phyloP scores from a whole-genome alignment of 169 alveolate species.

The Cryptosporidium muris region DNA sequence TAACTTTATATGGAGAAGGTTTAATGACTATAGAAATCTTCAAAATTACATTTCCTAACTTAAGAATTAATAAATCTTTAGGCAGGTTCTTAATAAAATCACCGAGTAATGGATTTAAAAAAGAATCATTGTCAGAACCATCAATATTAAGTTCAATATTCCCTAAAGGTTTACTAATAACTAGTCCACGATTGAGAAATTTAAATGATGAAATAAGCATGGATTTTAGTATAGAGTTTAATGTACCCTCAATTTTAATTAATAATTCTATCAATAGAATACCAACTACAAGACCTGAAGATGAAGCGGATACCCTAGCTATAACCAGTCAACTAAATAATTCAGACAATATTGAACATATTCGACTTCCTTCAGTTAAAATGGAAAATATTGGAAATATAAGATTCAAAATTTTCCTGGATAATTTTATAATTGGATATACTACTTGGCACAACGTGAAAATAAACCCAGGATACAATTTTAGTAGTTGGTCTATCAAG shows the following conservation, averaged over 20 bases:
- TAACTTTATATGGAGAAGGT: constrained; percentile 42
- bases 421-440: background rate
- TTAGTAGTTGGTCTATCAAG: constrained; percentile 27
- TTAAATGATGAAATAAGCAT: constrained; percentile 3
- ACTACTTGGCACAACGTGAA: constrained; percentile 52
- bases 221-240: constrained; percentile 24
- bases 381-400: constrained; percentile 65
- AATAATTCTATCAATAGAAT: constrained; percentile 3
- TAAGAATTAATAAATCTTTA: constrained; percentile 10
- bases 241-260: background rate
- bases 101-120: background rate
- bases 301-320: too few species aligned
- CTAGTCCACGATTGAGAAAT: too few species aligned
- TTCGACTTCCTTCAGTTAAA: constrained; percentile 7
- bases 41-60: constrained; percentile 20
- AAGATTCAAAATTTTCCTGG: constrained; percentile 5
- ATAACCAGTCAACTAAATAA: too few species aligned
- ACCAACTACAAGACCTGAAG: too few species aligned
- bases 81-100: background rate
- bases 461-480: constrained; percentile 25
- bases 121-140: background rate
- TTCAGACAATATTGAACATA: too few species aligned
- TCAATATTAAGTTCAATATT: too few species aligned
- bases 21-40: constrained; percentile 47
- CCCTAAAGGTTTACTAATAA: too few species aligned